Base-by-base conservation (phyloP, 495 filamentous ascomycete genomes). In the Penicillium argentinense region DNA sequence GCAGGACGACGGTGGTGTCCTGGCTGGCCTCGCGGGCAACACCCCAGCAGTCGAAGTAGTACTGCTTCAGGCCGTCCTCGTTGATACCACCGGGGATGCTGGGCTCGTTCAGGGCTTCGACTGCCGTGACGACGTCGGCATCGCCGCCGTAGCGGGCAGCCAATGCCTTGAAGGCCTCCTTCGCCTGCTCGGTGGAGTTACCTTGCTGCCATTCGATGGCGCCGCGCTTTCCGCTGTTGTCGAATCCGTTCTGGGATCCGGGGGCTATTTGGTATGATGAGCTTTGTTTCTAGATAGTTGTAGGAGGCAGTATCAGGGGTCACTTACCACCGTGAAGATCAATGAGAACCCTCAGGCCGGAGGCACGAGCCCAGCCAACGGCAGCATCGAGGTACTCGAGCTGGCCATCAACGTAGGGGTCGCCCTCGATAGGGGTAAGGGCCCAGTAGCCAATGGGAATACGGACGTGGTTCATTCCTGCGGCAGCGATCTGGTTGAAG, bases 381-480 rank as follows among this genome's bases (percentile, higher is more conserved):
- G 87, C 85, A 32, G 77, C 59, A 42, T 86, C 82, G 11, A 91
- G 77, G 42, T 74, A 73, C n/a, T 74, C 59, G 34, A 88, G 76
- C 53, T 87, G 85, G 26, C 87, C 88, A 54, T 86, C 73, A 30
- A 89, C 83, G 56, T 86, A 91, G 8, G 85, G 85, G 34, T 89
- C 85, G 23, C 75, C 82, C 13, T 71, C 53, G 5, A 79, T 45
- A 3, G 79, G 79, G 13, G 68, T 69, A 13, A 87, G 63, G 25
- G 84, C 83, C 87, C 87, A 92, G 60, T 90, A 90, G 12, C 87
- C 87, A 42, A 91, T 76, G 2, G 87, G 87, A 42, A 92, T 90
- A 42, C 87, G 75, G 27, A 91, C 85, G 43, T 87, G 83, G 62
- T 89, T 91, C 51, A 91, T 59, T 11, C 88, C 87, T 3, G 76